phyloP scores from a whole-genome alignment of 805 yeast species.

The Schwanniomyces occidentalis region DNA sequence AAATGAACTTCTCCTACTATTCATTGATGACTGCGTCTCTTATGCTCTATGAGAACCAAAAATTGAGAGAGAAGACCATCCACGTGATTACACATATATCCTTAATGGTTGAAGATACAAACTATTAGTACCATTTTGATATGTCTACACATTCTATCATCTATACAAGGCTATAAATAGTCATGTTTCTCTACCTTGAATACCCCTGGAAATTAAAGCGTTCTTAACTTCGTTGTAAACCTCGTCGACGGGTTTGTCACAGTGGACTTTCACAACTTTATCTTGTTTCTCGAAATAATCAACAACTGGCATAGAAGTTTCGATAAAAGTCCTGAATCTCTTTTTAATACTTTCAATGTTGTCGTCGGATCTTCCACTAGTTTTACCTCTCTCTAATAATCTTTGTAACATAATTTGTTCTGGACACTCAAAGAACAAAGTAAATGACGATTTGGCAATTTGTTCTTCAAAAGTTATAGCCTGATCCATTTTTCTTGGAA shows the following conservation, averaged over 20 bases:
- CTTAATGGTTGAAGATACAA: no score
- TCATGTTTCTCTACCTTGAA: constrained; percentile 11
- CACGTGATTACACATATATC: no score
- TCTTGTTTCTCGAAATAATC: constrained; percentile 72
- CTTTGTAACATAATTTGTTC: constrained; percentile 82
- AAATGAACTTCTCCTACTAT: no score
- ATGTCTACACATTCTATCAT: no score
- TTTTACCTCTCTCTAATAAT: constrained; percentile 86
- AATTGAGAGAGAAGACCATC: no score
- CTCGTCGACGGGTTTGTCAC: constrained; percentile 77
- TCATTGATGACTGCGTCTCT: no score
- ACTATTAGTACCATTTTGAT: no score
- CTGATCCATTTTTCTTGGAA: constrained; percentile 98
- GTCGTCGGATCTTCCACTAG: constrained; percentile 93
- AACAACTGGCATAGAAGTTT: constrained; percentile 93
- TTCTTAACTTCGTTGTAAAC: constrained; percentile 70
- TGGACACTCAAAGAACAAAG: constrained; percentile 79
- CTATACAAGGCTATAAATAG: not conserved
- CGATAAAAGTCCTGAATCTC: constrained; percentile 82
- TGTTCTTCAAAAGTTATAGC: constrained; percentile 87
- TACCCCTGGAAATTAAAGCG: constrained; percentile 52
- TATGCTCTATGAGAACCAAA: no score
- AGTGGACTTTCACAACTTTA: constrained; percentile 74
- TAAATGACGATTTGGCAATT: constrained; percentile 67
- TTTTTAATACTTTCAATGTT: constrained; percentile 87